These are phyloP conservation scores for Diaporthe velutina DNA, from an alignment of 2,329 filamentous ascomycete genomes.

Conservation along the genomic window DNA sequence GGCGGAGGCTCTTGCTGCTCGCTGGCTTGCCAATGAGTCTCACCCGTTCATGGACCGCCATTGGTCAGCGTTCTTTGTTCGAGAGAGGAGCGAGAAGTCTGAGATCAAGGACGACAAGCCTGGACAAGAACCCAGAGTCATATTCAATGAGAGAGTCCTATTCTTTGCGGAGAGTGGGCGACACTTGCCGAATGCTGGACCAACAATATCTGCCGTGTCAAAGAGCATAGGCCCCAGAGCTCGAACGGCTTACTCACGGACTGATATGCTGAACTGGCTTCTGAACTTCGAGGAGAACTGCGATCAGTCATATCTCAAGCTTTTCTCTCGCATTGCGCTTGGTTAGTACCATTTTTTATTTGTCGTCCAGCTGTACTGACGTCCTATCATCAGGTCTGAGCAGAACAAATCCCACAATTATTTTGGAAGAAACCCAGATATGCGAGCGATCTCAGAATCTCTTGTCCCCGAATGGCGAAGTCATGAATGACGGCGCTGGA, in stretches of 20 bases:
- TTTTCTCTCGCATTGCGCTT: conserved; percentile 70
- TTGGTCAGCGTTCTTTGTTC: conserved; percentile 63
- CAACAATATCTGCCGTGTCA: neutral
- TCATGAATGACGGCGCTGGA: conserved; percentile 78
- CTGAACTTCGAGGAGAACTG: conserved; percentile 60
- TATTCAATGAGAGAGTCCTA: conserved; percentile 58
- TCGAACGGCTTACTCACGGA: conserved; percentile 17
- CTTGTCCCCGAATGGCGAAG: conserved; percentile 53
- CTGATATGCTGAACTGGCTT: conserved; percentile 65
- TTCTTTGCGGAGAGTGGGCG: conserved; percentile 69
- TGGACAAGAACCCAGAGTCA: conserved; percentile 46
- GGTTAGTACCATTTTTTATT: conserved; percentile 53
- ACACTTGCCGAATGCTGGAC: conserved; percentile 50
- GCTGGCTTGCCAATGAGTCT: conserved; percentile 54
- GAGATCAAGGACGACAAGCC: conserved; percentile 50
- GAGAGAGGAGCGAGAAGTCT: conserved; percentile 53
- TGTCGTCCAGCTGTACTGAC: neutral
- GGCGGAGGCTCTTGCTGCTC: conserved; percentile 50
- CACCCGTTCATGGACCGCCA: conserved; percentile 61
- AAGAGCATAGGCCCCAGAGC: conserved; percentile 47
- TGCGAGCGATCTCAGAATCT: conserved; percentile 52
- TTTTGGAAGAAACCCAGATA: conserved; percentile 63
- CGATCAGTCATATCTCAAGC: conserved; percentile 63
- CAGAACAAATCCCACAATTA: conserved; percentile 60
- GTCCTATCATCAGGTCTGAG: conserved; percentile 58